Conservation (phyloP, 228 moss, liverwort and hornwort genomes). For the Sphagnum fallax region DNA sequence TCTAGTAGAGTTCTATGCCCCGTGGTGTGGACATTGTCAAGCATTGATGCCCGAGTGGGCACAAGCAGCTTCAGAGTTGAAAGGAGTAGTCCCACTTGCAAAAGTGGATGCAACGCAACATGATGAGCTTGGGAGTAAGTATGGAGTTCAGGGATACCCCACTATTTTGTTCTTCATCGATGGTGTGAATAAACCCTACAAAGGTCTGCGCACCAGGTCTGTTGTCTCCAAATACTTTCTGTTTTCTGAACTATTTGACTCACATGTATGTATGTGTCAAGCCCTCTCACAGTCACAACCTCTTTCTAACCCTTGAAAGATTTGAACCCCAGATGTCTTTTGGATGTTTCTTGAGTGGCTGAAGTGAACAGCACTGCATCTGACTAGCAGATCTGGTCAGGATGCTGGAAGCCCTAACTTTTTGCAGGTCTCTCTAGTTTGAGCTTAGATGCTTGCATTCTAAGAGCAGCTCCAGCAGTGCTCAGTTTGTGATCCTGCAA, state of each 20-base stretch:
- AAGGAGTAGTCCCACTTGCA: slow-evolving; percentile 52
- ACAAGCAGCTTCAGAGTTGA: slow-evolving; percentile 64
- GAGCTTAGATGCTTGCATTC: no score
- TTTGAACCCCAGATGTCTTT: background rate
- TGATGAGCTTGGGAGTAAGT: slow-evolving; percentile 37
- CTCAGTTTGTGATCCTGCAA: no score
- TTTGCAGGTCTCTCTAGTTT: no score
- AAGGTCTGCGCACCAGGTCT: slow-evolving; percentile 35
- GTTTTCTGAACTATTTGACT: background rate
- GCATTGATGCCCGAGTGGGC: slow-evolving; percentile 58
- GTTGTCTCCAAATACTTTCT: background rate
- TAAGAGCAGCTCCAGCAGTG: no score
- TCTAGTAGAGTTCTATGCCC: slow-evolving; percentile 68
- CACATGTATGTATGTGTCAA: background rate
- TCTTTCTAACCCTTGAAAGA: background rate
- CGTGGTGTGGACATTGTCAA: slow-evolving; percentile 74
- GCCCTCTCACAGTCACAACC: background rate
- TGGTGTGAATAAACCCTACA: slow-evolving; percentile 44
- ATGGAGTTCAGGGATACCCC: slow-evolving; percentile 52
- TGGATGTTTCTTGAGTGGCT: background rate
- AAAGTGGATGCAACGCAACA: slow-evolving; percentile 65
- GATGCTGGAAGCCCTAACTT: background rate
- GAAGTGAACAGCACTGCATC: background rate
- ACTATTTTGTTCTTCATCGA: slow-evolving; percentile 68
- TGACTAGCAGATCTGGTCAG: background rate